phyloP scores from a whole-genome alignment of 1,139 yeast species.

The Yamadazyma songkhlaensis region DNA sequence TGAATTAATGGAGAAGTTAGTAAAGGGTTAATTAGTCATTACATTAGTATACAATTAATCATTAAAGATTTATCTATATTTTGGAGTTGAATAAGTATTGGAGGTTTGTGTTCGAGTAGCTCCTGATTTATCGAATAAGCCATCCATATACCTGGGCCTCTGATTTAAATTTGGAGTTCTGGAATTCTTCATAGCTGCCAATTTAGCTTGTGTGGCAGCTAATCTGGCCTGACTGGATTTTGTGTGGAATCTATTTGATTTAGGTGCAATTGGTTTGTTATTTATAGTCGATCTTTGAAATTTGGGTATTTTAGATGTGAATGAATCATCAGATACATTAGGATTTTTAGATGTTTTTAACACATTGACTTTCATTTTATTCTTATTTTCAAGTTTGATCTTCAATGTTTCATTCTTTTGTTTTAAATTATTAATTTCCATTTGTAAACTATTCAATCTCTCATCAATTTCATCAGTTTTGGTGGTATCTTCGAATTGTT shows the following conservation, averaged over 20 bases:
- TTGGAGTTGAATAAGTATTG: background rate
- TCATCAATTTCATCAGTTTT: constrained; percentile 24
- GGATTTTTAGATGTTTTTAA: constrained; percentile 2
- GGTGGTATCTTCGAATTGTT: constrained; percentile 33
- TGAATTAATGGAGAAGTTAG: constrained; percentile 29
- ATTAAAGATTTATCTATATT: background rate
- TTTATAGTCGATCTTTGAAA: background rate
- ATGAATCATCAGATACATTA: background rate
- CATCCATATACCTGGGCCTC: constrained; percentile 44
- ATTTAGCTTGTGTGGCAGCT: constrained; percentile 2
- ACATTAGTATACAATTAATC: constrained; percentile 5
- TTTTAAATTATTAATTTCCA: constrained; percentile 21
- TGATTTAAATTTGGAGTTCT: constrained; percentile 40
- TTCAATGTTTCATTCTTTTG: constrained; percentile 27
- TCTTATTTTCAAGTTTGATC: constrained; percentile 16
- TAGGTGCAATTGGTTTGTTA: background rate
- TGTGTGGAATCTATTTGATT: constrained; percentile 16
- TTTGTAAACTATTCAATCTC: constrained; percentile 21
- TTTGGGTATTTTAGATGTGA: background rate
- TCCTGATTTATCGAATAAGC: constrained; percentile 26
- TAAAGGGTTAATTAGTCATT: constrained; percentile 5
- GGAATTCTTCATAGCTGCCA: constrained; percentile 7
- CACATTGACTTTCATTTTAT: constrained; percentile 10
- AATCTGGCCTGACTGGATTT: constrained; percentile 4
- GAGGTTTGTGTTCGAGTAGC: background rate